phyloP scores from a whole-genome alignment of 2,329 filamentous ascomycete genomes.

The Fonsecaea nubica region DNA sequence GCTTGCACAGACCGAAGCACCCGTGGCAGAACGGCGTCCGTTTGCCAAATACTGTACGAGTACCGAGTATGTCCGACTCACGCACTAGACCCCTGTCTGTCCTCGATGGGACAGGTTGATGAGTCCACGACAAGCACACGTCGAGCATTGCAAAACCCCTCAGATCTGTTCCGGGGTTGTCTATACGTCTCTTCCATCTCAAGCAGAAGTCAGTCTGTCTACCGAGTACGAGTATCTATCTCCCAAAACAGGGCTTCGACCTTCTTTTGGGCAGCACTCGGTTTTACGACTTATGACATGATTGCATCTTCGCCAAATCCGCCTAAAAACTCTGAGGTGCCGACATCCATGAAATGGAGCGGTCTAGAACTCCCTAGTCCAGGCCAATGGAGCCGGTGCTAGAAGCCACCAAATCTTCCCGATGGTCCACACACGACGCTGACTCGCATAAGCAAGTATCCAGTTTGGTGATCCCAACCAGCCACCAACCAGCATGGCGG shows the following conservation, averaged over 20 bases:
- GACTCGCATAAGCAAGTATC: constrained; percentile 12
- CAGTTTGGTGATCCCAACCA: not conserved
- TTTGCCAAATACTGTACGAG: not conserved
- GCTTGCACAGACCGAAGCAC: not conserved
- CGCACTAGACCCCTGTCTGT: not conserved
- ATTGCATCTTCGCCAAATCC: not conserved
- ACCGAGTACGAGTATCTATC: not conserved
- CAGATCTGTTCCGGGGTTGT: not conserved
- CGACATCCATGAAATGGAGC: constrained; percentile 23
- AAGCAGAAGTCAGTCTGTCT: not conserved
- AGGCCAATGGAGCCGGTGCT: constrained; percentile 12
- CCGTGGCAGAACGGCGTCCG: not conserved
- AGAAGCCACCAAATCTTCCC: constrained; percentile 10
- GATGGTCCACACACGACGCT: constrained; percentile 5
- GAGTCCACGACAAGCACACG: not conserved
- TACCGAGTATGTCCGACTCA: not conserved
- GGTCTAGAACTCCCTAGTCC: constrained; percentile 15
- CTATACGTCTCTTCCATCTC: not conserved
- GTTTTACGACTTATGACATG: not conserved
- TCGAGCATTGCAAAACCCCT: not conserved
- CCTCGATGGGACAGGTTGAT: not conserved
- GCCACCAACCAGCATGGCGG: constrained; percentile 7
- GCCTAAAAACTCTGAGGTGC: constrained; percentile 14
- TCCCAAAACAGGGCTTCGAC: not conserved
- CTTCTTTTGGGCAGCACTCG: not conserved